A percentile compares a stretch with the other conserved stretches of the same genome.
These are phyloP conservation scores for Komagataella kurtzmanii DNA, from an alignment of 805 yeast species.

Conservation along the genomic window DNA sequence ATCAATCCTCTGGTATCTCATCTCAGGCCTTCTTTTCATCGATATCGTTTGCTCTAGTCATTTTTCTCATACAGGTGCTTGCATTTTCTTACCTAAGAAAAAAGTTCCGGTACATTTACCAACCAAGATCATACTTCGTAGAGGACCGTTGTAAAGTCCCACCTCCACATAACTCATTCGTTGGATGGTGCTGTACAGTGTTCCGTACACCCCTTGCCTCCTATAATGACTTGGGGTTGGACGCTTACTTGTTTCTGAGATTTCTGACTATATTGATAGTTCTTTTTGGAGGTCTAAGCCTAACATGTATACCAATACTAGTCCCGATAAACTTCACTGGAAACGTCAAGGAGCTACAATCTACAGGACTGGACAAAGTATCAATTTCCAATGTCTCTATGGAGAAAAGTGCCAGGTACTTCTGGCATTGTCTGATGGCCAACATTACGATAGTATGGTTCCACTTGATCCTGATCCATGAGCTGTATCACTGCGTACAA, in stretches of 20 bases:
- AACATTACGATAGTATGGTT: slow-evolving; percentile 39
- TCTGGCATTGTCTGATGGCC: slow-evolving; percentile 53
- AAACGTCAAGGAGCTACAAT: slow-evolving; percentile 7
- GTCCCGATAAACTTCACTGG: slow-evolving; percentile 51
- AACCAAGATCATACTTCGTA: slow-evolving; percentile 34
- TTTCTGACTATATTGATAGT: slow-evolving; percentile 37
- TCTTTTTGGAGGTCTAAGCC: slow-evolving; percentile 38
- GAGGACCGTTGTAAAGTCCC: slow-evolving; percentile 24
- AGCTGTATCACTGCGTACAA: slow-evolving; percentile 35
- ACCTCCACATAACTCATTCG: slow-evolving; percentile 25
- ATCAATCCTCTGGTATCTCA: slow-evolving; percentile 42
- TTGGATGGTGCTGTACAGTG: slow-evolving; percentile 42
- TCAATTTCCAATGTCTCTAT: slow-evolving; percentile 62
- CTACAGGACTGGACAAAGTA: slow-evolving; percentile 46
- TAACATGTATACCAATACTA: slow-evolving; percentile 42
- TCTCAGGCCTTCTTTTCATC: slow-evolving; percentile 43
- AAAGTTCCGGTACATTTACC: slow-evolving; percentile 30
- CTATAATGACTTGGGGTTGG: slow-evolving; percentile 47
- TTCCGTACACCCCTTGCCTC: slow-evolving; percentile 23
- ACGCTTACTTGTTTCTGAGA: slow-evolving; percentile 61
- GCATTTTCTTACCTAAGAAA: slow-evolving; percentile 24
- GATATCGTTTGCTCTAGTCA: slow-evolving; percentile 34
- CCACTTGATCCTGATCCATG: slow-evolving; percentile 41
- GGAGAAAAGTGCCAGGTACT: slow-evolving; percentile 30
- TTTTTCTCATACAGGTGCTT: slow-evolving; percentile 38